Evolutionary conservation across 2,329 filamentous ascomycete species (phyloP), one percentile per base, ranked within the genome.

Genomic region (Albophoma yamanashiensis): DNA sequence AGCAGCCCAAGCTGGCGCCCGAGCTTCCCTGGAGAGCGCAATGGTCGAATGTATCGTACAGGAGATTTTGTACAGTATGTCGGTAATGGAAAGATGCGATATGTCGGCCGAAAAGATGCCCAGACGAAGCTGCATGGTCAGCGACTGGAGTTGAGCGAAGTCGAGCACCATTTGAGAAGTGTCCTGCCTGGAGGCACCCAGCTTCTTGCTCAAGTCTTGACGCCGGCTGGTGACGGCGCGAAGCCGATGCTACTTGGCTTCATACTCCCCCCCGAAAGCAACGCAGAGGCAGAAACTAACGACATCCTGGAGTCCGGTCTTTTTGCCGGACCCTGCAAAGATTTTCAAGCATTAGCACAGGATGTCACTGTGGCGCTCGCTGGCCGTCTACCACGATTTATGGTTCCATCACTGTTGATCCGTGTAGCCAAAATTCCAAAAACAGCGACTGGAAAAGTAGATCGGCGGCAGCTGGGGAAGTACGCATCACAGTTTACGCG

Each of bases 1-100:
- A 72, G 79, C 38, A 67, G 71, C 27, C 71, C 74, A 7, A 67
- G 66, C 6, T 85, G 80, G 79, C 70, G 58, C 14, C 42, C 42
- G 9, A 20, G 11, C 2, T 78, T 60, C 17, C 27, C 17, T 8
- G 34, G 36, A 12, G 38, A 31, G 2, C 11, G 4, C 3, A 4
- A 14, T 27, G 22, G 56, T 50, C 36, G 12, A 6, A 45, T 60
- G 38, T 61, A 61, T 40, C 39, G 53, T n/a, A 50, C 59, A 12
- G 59, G 59, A 40, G 59, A 61, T 9, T 43, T 61, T 34, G 59
- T 61, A 12, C 59, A 53, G 27, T 59, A 61, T 36, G 43, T 56
- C 12, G 56, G 43, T 38, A 38, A 56, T 14, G 59, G 59, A 3
- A 22, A 20, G 34, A 42, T 61, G 11, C 40, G 56, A n/a, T 61